Evolutionary conservation across 495 filamentous ascomycete genomes (phyloP).

Genomic region (Penicillium ochrochloron): DNA sequence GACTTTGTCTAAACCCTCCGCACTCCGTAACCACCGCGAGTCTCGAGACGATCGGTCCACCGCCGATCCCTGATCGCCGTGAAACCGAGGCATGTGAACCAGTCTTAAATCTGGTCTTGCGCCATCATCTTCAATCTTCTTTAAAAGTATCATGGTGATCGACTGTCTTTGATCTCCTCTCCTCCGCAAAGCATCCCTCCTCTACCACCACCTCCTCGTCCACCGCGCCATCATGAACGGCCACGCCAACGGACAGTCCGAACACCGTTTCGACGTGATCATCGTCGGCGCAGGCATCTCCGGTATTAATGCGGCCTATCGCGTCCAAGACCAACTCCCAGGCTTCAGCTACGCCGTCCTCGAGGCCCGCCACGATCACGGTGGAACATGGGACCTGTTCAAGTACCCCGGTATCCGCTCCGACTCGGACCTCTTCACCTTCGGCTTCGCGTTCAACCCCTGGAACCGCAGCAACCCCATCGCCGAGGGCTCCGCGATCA

Average conservation of each 20-base stretch:
- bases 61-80: conserved; percentile 8
- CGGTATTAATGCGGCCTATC: conserved; percentile 76
- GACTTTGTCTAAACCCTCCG: neutral
- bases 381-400: conserved; percentile 77
- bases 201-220: neutral
- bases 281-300: conserved; percentile 77
- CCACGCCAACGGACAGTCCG: conserved; percentile 26
- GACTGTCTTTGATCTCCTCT: neutral
- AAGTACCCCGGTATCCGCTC: conserved; percentile 71
- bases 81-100: conserved; percentile 43
- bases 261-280: conserved; percentile 58
- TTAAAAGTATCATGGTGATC: conserved; percentile 5
- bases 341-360: conserved; percentile 61
- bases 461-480: conserved; percentile 65
- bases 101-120: neutral
- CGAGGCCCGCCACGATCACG: conserved; percentile 62
- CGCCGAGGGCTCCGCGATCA: conserved; percentile 62
- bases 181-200: neutral
- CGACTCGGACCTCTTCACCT: conserved; percentile 69
- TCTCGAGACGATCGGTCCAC: neutral
- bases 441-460: conserved; percentile 70
- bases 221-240: conserved; percentile 27
- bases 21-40: neutral
- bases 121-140: conserved; percentile 4
- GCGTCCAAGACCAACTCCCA: conserved; percentile 63